A percentile compares a stretch with the other conserved stretches of the same genome.
These are phyloP conservation scores for Ogataea saltuana DNA, from an alignment of 805 yeast species.

Conservation along the genomic window DNA sequence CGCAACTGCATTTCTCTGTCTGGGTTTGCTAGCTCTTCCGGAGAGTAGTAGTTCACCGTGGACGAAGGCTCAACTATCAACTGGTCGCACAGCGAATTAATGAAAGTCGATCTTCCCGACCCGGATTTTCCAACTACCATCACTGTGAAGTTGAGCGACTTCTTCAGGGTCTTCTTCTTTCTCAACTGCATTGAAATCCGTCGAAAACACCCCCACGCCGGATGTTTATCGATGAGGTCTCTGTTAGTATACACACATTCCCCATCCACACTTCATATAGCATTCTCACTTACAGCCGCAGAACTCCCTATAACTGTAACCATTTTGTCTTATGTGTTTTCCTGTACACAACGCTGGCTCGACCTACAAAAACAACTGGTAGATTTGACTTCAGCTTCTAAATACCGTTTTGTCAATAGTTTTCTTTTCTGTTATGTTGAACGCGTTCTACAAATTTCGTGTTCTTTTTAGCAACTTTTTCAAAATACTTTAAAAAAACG, in stretches of 20 bases:
- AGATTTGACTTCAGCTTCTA: neutral
- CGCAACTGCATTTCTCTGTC: constrained; percentile 62
- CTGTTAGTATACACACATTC: constrained; percentile 6
- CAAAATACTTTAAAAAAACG: neutral
- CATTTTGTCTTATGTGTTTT: constrained; percentile 18
- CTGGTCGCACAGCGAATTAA: constrained; percentile 88
- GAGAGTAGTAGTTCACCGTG: constrained; percentile 39
- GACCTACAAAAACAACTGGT: neutral
- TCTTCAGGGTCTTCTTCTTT: constrained; percentile 78
- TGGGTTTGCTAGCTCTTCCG: constrained; percentile 49
- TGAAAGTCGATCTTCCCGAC: constrained; percentile 86
- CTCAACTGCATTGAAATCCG: constrained; percentile 40
- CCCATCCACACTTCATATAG: neutral
- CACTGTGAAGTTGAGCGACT: constrained; percentile 80
- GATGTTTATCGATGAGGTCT: constrained; percentile 2
- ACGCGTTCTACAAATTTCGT: constrained; percentile 7
- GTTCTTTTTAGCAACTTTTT: constrained; percentile 6
- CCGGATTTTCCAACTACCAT: constrained; percentile 91
- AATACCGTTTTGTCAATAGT: neutral
- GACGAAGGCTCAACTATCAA: constrained; percentile 75
- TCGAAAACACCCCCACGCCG: neutral
- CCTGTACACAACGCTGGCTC: too few relatives aligned
- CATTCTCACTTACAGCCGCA: constrained; percentile 10
- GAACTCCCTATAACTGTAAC: constrained; percentile 19
- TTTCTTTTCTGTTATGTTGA: constrained; percentile 6